Evolutionary conservation across 768 basidiomycete genomes (phyloP).

Genomic region (Polyporus arcularius): DNA sequence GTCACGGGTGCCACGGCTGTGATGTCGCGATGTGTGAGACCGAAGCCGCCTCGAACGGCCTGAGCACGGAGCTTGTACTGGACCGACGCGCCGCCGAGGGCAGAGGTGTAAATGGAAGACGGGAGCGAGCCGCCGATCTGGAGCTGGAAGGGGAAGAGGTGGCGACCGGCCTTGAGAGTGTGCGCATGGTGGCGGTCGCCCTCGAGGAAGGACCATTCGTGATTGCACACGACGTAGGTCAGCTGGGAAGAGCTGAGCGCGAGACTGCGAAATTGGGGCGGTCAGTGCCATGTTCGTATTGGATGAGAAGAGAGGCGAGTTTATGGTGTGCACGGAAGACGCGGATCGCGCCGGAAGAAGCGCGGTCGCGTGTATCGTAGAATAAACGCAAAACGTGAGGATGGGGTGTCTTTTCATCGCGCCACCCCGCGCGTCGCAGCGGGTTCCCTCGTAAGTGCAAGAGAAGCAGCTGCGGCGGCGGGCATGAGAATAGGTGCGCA

Average conservation of each 20-base stretch:
- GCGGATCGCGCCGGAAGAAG: conserved; percentile 7
- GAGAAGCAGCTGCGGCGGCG: not conserved
- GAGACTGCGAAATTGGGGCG: conserved; percentile 16
- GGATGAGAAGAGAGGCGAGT: not conserved
- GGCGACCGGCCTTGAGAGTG: conserved; percentile 94
- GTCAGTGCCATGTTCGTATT: conserved; percentile 1
- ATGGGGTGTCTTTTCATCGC: not conserved
- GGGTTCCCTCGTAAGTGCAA: not conserved
- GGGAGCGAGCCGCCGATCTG: conserved; percentile 85
- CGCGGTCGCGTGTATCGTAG: not conserved
- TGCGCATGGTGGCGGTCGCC: conserved; percentile 76
- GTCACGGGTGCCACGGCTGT: conserved; percentile 60
- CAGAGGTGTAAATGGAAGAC: conserved; percentile 63
- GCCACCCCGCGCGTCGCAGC: not conserved
- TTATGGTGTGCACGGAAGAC: not conserved
- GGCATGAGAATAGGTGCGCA: conserved; percentile 5
- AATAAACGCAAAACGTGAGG: not conserved
- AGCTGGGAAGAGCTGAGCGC: conserved; percentile 45
- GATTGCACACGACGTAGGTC: conserved; percentile 69
- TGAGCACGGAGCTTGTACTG: conserved; percentile 89
- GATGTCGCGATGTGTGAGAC: conserved; percentile 52
- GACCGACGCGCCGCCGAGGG: conserved; percentile 63
- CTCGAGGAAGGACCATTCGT: conserved; percentile 93
- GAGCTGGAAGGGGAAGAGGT: conserved; percentile 90
- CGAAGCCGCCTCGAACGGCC: conserved; percentile 76